Conservation (phyloP, 208 protist species). For the Trypanosomatidae sp. region DNA sequence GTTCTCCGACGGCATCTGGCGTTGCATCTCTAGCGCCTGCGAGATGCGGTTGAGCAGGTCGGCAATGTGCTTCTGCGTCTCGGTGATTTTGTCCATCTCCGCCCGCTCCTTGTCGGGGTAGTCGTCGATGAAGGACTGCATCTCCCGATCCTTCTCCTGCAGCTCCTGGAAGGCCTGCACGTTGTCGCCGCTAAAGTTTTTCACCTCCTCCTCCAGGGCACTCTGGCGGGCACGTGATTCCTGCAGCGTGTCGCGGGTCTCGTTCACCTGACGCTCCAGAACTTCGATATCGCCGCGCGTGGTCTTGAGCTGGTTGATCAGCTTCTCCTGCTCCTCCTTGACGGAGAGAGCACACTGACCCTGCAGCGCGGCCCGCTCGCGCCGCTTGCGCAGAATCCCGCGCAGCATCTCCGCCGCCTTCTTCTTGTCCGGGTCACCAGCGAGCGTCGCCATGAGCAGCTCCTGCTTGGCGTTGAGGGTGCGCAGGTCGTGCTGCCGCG, state of each 20-base stretch:
- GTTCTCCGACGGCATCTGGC: conserved; percentile 76
- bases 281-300: conserved; percentile 82
- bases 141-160: conserved; percentile 79
- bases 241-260: conserved; percentile 72
- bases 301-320: conserved; percentile 80
- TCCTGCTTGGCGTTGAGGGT: conserved; percentile 83
- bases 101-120: conserved; percentile 80
- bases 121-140: conserved; percentile 88
- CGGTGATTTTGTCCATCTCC: conserved; percentile 57
- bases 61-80: conserved; percentile 58
- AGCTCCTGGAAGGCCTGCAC: conserved; percentile 84
- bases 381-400: conserved; percentile 74
- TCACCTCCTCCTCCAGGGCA: conserved; percentile 78
- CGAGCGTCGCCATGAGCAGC: conserved; percentile 72
- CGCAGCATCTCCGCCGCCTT: conserved; percentile 68
- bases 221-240: conserved; percentile 66
- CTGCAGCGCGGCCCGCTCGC: conserved; percentile 65
- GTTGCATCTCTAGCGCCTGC: conserved; percentile 70
- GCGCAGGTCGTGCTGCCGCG: conserved; percentile 77
- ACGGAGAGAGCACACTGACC: conserved; percentile 80
- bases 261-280: conserved; percentile 80
- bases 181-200: conserved; percentile 87
- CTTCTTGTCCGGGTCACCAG: conserved; percentile 76
- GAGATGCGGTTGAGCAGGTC: conserved; percentile 80
- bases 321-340: conserved; percentile 80